Evolutionary conservation across 768 basidiomycete species (phyloP).

Genomic region (Phaffia tasmanica): DNA sequence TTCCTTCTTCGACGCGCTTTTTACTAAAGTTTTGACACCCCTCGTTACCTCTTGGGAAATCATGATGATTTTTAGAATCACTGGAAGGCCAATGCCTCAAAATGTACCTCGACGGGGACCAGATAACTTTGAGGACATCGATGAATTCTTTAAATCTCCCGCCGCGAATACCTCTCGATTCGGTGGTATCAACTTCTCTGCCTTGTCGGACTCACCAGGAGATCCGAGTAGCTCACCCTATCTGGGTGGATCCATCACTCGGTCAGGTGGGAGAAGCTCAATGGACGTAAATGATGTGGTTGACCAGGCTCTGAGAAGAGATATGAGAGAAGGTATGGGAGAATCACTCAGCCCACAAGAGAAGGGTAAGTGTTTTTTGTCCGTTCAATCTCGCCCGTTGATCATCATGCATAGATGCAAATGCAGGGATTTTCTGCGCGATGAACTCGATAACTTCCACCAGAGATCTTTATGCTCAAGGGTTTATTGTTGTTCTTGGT

Average conservation of each 20-base stretch:
- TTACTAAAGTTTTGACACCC: not conserved
- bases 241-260: not conserved
- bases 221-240: not conserved
- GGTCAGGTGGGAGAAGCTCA: not conserved
- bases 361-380: not conserved
- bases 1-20: not conserved
- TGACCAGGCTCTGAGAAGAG: constrained; percentile 12
- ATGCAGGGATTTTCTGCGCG: too few relatives aligned
- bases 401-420: too few relatives aligned
- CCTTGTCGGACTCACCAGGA: constrained; percentile 4
- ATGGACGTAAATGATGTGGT: constrained; percentile 16
- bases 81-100: constrained; percentile 15
- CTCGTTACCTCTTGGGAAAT: not conserved
- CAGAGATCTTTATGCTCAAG: too few relatives aligned
- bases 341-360: not conserved
- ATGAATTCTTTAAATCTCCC: constrained; percentile 24
- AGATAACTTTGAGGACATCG: constrained; percentile 18
- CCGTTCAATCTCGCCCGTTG: not conserved
- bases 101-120: constrained; percentile 18
- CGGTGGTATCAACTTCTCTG: constrained; percentile 3
- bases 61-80: constrained; percentile 13
- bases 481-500: too few relatives aligned
- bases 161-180: not conserved
- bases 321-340: constrained; percentile 9
- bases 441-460: too few relatives aligned